phyloP scores from a whole-genome alignment of 169 alveolate genomes.

The Neospora caninum region DNA sequence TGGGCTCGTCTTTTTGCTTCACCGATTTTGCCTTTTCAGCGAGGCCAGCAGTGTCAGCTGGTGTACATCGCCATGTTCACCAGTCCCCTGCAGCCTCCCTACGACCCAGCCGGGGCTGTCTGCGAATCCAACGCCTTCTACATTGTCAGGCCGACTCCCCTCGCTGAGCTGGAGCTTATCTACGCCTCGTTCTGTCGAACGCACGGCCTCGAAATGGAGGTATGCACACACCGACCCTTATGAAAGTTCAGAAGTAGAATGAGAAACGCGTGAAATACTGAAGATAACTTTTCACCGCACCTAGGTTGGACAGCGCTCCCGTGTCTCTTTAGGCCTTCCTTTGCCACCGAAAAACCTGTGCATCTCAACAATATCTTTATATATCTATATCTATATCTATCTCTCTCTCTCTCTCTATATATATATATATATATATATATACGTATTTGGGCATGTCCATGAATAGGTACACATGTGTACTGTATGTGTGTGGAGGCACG shows the following conservation, averaged over 20 bases:
- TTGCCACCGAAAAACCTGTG: no score
- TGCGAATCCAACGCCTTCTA: conserved; percentile 68
- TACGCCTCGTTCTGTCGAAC: conserved; percentile 69
- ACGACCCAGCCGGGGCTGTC: conserved; percentile 6
- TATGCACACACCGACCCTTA: not conserved
- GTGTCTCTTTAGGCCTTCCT: no score
- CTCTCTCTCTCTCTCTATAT: not conserved
- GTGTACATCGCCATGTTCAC: conserved; percentile 58
- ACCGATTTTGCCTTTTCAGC: not conserved
- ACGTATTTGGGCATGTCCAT: not conserved
- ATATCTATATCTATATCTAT: conserved; percentile 3
- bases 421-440: not conserved
- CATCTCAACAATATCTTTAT: no score
- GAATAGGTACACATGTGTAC: not conserved
- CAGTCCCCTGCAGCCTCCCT: not conserved
- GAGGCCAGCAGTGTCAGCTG: conserved; percentile 47
- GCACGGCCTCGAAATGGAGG: conserved; percentile 67
- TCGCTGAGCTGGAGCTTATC: conserved; percentile 65
- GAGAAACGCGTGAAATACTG: no score
- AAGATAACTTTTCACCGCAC: no score
- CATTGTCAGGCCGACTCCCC: conserved; percentile 61
- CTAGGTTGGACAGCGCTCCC: no score
- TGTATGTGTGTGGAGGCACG: not conserved
- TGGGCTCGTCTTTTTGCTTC: not conserved
- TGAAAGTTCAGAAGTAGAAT: no score